Conservation (phyloP, 257 asterid genomes). For the Avicennia marina region DNA sequence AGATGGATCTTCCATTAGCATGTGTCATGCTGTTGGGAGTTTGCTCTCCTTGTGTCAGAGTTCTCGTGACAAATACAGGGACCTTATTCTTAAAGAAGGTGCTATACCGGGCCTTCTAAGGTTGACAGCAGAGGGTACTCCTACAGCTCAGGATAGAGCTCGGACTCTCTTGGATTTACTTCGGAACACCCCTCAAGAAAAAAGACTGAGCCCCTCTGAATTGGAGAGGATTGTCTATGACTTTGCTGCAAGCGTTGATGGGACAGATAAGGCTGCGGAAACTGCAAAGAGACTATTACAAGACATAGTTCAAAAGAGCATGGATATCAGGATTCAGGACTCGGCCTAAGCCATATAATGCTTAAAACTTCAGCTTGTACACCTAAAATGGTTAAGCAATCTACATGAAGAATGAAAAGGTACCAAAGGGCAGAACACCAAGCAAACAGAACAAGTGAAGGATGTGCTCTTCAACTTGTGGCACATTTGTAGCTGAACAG, state of each 20-base stretch:
- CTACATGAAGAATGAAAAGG: too few species aligned
- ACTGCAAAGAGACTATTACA: constrained; percentile 74
- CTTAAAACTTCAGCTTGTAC: constrained; percentile 32
- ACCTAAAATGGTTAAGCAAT: constrained; percentile 19
- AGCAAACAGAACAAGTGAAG: background rate
- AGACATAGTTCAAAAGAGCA: constrained; percentile 68
- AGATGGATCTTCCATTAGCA: constrained; percentile 80
- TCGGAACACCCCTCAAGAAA: constrained; percentile 47
- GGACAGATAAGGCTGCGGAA: constrained; percentile 65
- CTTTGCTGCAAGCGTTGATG: constrained; percentile 65
- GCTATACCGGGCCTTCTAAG: constrained; percentile 87
- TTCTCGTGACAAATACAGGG: constrained; percentile 62
- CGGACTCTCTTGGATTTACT: constrained; percentile 72
- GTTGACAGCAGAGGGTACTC: constrained; percentile 80
- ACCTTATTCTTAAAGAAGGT: constrained; percentile 81
- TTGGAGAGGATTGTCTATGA: constrained; percentile 69
- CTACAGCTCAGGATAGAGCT: constrained; percentile 66
- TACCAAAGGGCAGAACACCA: constrained; percentile 10
- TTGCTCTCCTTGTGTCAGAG: constrained; percentile 64
- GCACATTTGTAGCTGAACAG: constrained; percentile 8
- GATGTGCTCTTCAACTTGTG: background rate
- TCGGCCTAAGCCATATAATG: constrained; percentile 34
- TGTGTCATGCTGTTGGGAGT: constrained; percentile 69
- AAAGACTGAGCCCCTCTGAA: constrained; percentile 49
- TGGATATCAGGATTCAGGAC: too few species aligned